Evolutionary conservation across 441 rosid species (phyloP).

Genomic region (Adansonia grandidieri): DNA sequence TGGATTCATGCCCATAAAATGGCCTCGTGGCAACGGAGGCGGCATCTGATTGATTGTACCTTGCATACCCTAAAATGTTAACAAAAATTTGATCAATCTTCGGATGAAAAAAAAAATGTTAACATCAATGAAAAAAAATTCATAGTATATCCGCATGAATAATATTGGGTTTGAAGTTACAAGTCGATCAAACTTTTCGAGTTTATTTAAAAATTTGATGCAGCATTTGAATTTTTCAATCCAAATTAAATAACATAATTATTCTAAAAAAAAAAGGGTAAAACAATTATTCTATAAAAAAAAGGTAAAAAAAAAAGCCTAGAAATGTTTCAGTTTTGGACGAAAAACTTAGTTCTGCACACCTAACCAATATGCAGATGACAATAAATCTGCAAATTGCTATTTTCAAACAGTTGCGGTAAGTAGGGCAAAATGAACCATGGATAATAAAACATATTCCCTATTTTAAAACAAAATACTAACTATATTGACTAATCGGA

Average conservation of each 20-base stretch:
- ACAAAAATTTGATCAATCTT: conserved; percentile 11
- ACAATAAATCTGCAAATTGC: background rate
- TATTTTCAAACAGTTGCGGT: background rate
- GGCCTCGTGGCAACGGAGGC: conserved; percentile 80
- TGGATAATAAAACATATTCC: background rate
- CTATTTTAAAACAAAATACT: background rate
- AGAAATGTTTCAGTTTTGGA: background rate
- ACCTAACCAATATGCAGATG: background rate
- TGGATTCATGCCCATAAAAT: conserved; percentile 81
- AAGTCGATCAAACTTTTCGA: background rate
- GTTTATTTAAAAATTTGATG: background rate
- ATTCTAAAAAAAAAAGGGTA: background rate
- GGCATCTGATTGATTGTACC: conserved; percentile 84
- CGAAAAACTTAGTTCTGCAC: background rate
- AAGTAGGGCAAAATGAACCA: background rate
- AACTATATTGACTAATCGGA: background rate
- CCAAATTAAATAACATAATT: background rate
- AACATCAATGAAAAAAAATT: too few species aligned
- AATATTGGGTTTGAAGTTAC: background rate
- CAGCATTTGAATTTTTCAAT: background rate
- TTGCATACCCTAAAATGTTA: conserved; percentile 72
- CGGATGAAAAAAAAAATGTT: too few species aligned
- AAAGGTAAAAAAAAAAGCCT: background rate
- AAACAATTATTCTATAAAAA: too few species aligned
- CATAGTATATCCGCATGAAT: background rate